A percentile compares a stretch with the other conserved stretches of the same genome.
phyloP scores from a whole-genome alignment of 2,329 filamentous ascomycete genomes.

The Cladosporium sp. region DNA sequence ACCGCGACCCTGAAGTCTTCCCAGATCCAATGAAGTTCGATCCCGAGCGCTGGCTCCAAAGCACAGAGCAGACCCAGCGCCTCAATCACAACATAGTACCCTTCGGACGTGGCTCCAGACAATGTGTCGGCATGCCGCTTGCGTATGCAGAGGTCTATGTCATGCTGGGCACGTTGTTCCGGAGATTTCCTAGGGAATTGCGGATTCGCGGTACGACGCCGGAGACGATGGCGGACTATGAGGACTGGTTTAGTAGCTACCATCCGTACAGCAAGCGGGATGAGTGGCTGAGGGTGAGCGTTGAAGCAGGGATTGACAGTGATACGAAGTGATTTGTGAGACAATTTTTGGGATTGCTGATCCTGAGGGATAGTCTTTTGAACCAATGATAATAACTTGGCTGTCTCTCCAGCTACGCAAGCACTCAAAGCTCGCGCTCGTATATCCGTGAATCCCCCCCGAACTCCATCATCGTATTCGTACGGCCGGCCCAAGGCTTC shows the following conservation, averaged over 20 bases:
- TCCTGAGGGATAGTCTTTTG: not conserved
- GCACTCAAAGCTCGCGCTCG: not conserved
- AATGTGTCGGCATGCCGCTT: constrained; percentile 39
- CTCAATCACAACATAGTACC: constrained; percentile 41
- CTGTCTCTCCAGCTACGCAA: not conserved
- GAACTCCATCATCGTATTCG: not conserved
- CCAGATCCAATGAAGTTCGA: constrained; percentile 39
- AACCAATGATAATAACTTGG: not conserved
- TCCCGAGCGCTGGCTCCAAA: constrained; percentile 40
- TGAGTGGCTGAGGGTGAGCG: constrained; percentile 17
- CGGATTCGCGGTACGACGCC: constrained; percentile 20
- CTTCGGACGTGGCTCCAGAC: constrained; percentile 41
- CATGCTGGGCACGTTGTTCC: not conserved
- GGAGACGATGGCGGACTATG: constrained; percentile 36
- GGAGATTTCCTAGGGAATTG: not conserved
- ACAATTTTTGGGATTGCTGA: not conserved
- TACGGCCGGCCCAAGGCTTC: not conserved
- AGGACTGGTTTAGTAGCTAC: constrained; percentile 35
- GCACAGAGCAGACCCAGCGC: constrained; percentile 26
- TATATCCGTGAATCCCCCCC: not conserved
- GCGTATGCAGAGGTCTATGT: not conserved
- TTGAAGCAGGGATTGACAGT: not conserved
- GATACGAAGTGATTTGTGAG: not conserved
- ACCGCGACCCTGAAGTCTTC: constrained; percentile 35
- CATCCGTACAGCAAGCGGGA: constrained; percentile 9